Conservation (phyloP, 2,329 filamentous ascomycete species). For the Aspergillus niger region DNA sequence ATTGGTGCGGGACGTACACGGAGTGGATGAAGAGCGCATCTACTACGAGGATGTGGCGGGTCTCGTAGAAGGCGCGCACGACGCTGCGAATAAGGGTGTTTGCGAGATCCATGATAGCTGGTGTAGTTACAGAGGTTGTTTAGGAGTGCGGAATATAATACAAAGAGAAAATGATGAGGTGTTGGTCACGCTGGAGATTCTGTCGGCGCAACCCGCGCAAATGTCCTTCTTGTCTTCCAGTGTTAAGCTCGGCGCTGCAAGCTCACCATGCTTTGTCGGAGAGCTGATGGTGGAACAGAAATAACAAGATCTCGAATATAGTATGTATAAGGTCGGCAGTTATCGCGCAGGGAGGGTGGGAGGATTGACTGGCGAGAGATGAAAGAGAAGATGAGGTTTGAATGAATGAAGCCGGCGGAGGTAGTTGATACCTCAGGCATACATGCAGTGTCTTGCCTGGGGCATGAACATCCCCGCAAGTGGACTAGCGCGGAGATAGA, state of each 20-base stretch:
- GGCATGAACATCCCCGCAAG: neutral
- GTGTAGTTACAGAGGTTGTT: neutral
- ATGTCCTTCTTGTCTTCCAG: neutral
- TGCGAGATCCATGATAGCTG: conserved; percentile 60
- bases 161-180: neutral
- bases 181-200: neutral
- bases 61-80: conserved; percentile 82
- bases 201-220: neutral
- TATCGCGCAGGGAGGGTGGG: neutral
- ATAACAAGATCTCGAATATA: too few species aligned
- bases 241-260: neutral
- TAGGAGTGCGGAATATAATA: neutral
- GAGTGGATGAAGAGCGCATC: conserved; percentile 77
- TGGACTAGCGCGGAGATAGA: conserved; percentile 7
- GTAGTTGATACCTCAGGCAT: neutral
- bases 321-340: too few species aligned
- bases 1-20: conserved; percentile 52
- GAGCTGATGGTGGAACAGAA: neutral
- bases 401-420: neutral
- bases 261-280: neutral
- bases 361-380: neutral
- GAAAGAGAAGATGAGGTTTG: neutral
- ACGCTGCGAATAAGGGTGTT: conserved; percentile 83
- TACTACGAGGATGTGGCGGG: conserved; percentile 77
- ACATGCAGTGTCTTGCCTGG: neutral